Evolutionary conservation across 2,329 filamentous ascomycete species (phyloP).

Genomic region (Capronia coronata): DNA sequence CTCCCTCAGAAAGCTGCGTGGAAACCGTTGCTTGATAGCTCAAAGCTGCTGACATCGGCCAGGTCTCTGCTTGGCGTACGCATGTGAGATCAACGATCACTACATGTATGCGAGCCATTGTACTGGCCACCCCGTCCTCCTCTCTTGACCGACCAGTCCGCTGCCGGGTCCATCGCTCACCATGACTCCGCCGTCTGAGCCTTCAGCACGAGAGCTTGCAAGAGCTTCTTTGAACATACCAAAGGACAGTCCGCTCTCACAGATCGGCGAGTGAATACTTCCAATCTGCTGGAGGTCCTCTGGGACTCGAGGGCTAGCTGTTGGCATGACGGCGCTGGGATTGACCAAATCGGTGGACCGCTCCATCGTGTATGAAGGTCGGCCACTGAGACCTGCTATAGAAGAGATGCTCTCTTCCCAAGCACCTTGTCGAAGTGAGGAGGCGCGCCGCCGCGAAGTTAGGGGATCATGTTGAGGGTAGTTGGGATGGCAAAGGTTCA

Average conservation of each 20-base stretch:
- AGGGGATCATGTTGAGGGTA: slow-evolving; percentile 7
- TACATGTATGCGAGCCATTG: too few relatives aligned
- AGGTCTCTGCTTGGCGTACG: too few relatives aligned
- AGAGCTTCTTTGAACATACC: slow-evolving; percentile 3
- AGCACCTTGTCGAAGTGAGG: slow-evolving; percentile 3
- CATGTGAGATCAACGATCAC: too few relatives aligned
- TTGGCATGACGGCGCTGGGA: neutral
- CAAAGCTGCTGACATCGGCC: too few relatives aligned
- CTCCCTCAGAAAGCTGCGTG: too few relatives aligned
- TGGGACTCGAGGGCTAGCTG: too few relatives aligned
- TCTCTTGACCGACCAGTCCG: too few relatives aligned
- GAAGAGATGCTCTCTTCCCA: slow-evolving; percentile 4
- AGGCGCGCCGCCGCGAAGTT: slow-evolving; percentile 4
- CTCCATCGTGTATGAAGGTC: neutral
- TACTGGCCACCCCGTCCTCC: too few relatives aligned
- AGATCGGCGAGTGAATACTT: neutral
- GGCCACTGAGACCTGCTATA: neutral
- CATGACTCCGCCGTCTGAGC: neutral
- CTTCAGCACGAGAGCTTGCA: neutral
- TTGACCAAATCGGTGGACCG: too few relatives aligned
- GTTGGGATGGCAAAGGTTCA: slow-evolving; percentile 5
- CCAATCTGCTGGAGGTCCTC: too few relatives aligned
- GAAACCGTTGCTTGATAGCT: too few relatives aligned
- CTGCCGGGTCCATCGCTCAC: neutral
- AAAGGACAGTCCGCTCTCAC: neutral